Base-by-base conservation (phyloP, 148 eudicot genomes). In the Silene uniflora region DNA sequence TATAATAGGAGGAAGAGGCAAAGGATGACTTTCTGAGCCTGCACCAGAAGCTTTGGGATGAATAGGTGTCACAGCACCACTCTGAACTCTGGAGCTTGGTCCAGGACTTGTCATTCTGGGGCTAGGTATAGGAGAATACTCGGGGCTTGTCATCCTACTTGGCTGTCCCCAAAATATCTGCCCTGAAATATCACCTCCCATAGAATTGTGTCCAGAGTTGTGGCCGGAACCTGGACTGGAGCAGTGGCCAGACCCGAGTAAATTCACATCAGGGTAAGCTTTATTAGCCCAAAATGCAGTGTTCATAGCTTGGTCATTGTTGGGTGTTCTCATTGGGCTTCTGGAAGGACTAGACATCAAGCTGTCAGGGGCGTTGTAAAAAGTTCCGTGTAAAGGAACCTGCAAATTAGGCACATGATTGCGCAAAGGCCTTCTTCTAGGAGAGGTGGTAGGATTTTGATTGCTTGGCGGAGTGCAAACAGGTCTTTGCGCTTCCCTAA, bases 181-280 rank as follows among this genome's bases (percentile, higher is more conserved):
- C 16, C 92, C 94, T 6, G 87, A 83, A 82, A 90, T 84, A 71
- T 95, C 99, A 29, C 96, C 99, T 54, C 99, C 99, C 90, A 95
- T 87, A 69, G 99, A 95, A 81, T 95, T 91, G 56, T 95, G 93
- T 44, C 97, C 97, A 69, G 99, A 95, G 81, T 91, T 95, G 65
- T 95, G 96, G 69, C 96, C 99, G 18, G 99, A 95, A 18, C 96
- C 99, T 10, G 99, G 99, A 83, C 98, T 95, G 44, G 99, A 95
- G 91, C 97, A 92, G 46, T 92, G 97, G 62, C 97, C 96, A 68
- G 97, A 95, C 65, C 99, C 96, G 77, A 90, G 87, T 29, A 89
- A 85, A 54, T 87, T 86, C 74, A 87, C 81, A 75, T 92, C 98
- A 59, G 93, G 84, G 86, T 87, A 86, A 55, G 85, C 86, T 80